A percentile compares a stretch with the other conserved stretches of the same genome.
Conservation (phyloP, 129 eudicot species). For the Flaveria brownii region DNA sequence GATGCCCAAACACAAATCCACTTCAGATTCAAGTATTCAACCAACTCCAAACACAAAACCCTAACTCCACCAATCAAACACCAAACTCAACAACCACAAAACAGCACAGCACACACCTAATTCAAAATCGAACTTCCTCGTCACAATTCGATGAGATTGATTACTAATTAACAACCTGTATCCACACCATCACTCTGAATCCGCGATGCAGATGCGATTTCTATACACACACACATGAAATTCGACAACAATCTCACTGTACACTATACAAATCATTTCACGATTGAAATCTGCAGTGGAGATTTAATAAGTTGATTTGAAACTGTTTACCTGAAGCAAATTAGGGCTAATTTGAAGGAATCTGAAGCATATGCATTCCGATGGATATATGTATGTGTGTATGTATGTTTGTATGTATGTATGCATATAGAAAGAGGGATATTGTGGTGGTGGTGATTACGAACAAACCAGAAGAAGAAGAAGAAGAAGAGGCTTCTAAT, state of each 20-base stretch:
- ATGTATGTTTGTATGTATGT: neutral
- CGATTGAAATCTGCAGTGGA: slow-evolving; percentile 19
- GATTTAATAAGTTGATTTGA: neutral
- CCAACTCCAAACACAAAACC: slow-evolving; percentile 11
- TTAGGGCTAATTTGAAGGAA: slow-evolving; percentile 8
- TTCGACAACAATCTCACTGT: slow-evolving; percentile 5
- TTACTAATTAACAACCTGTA: slow-evolving; percentile 7
- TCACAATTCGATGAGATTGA: slow-evolving; percentile 15
- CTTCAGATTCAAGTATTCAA: slow-evolving; percentile 5
- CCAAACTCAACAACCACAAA: slow-evolving; percentile 4
- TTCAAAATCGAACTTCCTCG: slow-evolving; percentile 23
- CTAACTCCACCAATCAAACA: slow-evolving; percentile 14
- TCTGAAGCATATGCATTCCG: slow-evolving; percentile 15
- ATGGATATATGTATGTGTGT: neutral
- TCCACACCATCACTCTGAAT: slow-evolving; percentile 19
- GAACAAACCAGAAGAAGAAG: slow-evolving; percentile 27
- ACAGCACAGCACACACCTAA: slow-evolving; percentile 17
- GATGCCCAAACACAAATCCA: neutral
- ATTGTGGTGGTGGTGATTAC: slow-evolving; percentile 20
- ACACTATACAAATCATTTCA: slow-evolving; percentile 23
- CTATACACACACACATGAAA: neutral
- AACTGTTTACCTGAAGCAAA: slow-evolving; percentile 23
- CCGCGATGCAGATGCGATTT: slow-evolving; percentile 5
- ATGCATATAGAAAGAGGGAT: slow-evolving; percentile 7
- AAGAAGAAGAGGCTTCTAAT: slow-evolving; percentile 44